Base-by-base conservation (phyloP, 2,329 filamentous ascomycete genomes). In the Aspergillus oerlinghausenensis region DNA sequence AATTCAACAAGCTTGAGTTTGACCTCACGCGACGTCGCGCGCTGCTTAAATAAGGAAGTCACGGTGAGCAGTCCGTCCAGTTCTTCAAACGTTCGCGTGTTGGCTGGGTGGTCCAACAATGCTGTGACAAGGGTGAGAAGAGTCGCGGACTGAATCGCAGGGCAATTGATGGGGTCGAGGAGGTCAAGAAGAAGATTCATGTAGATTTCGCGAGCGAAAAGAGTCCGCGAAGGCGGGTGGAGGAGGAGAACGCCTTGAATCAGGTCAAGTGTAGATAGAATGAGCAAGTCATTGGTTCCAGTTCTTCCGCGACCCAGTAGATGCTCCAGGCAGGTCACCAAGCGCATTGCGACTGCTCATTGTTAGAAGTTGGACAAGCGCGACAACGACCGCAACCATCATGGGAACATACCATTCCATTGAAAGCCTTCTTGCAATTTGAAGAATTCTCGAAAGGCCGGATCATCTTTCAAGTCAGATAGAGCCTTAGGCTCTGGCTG, bases 131-230 rank as follows among this genome's bases (percentile, higher is more conserved):
- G 87, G 3, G 92, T 92, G 55, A 97, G 85, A 29, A 97, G 85
- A 8, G 93, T 92, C 51, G 92, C 86, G 7, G 89, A 93, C 75
- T 97, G 93, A 65, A 97, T 92, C 3, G 89, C 89, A 0, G 92
- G 91, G 72, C 91, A 95, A 75, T 96, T 96, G 70, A 88, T 88
- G 4, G 91, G 89, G 72, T 97, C 92, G 65, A 97, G 88, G 45
- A 97, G 89, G 75, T 97, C 92, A 61, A 97, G 88, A 43, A 97
- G 87, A 56, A 97, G 84, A 72, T 96, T 97, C 93, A 99, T 97
- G 75, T 95, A 89, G 63, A 92, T 87, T 75, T 96, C 92, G 58
- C 92, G 85, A 26, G 88, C 85, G 75, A 97, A 97, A 50, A 97
- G 83, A 14, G 86, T 82, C 72, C 94, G 89, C 68, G 90, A 96